Evolutionary conservation across 1,284 basidiomycete genomes (phyloP), one percentile per base, ranked within the genome.

Genomic region (Heterobasidion parviporum): DNA sequence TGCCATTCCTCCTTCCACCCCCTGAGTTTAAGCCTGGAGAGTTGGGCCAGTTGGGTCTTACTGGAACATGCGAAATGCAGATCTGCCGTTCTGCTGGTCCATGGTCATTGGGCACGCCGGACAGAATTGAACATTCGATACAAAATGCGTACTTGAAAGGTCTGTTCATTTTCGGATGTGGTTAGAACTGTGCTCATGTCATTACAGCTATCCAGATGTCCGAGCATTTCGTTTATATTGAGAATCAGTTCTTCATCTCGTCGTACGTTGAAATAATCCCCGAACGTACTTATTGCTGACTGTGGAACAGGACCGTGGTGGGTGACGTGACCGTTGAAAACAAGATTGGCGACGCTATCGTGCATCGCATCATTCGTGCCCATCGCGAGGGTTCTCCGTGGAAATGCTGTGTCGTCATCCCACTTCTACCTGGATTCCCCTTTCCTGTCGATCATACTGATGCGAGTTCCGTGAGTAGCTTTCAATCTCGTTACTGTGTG

Each of bases 161-260:
- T 89, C 56, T 55, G 75, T 67, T 3, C 26, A 20, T 14, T 43
- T 33, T 56, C 41, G 58, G 18, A 14, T 41, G 38, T n/a, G 38
- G 38, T 10, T 7, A 41, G 38, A 26, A 41, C 38, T 10, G 38
- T 57, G 47, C 47, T 43, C n/a, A 44, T 33, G 10, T 16, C 35
- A 26, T 43, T 20, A 61, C 66, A 92, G 93, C 94, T 2, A 99
- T 99, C 57, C 89, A 98, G 70, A 78, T 93, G 67, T 97, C 94
- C 16, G 94, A 98, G 59, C 90, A 92, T 65, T 94, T 94, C 64
- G 89, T 94, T 20, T 94, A 94, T 71, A 93, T 94, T 58, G 94
- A 98, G 70, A 98, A 99, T 67, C 96, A 99, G 70, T 99, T 98
- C 75, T 99, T 99, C 73, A 94, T 99, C 66, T 92, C 94, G 0